Base-by-base conservation (phyloP, 2,329 filamentous ascomycete species). In the Ustilaginoidea virens region DNA sequence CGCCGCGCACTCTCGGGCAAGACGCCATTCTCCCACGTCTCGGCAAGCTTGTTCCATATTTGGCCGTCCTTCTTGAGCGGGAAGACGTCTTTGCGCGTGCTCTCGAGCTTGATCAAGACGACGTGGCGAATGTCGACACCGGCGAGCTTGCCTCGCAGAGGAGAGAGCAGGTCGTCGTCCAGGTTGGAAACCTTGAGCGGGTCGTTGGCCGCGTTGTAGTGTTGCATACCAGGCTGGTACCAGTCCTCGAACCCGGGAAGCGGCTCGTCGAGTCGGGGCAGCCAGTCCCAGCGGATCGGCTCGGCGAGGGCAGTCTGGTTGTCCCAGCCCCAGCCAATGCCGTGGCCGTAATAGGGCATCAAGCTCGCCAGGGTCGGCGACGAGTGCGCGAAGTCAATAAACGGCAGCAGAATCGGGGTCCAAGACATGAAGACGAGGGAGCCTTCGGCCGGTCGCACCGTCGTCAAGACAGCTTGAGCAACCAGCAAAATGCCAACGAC, bases 71-170 rank as follows among this genome's bases (percentile, higher is more conserved):
- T 53, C 19, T 58, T 57, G 23, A 61, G 39, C 0, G 58, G 58
- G 17, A 61, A 61, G 2, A 61, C 49, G 30, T 61, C 58, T 4
- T 52, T 52, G 16, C 58, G 50, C 0, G 56, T 59, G 26, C 57
- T 60, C 33, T 61, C 58, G 1, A 61, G 41, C 23, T 57, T 49
- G 3, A 61, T 32, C 20, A 60, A 35, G 6, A 61, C 38, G 3
- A 61, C 44, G 32, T 61, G 57, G 30, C 56, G 55, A 29, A 61
- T 52, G 5, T 50, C 46, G 7, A 57, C 42, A 2, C 45, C 42
- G 7, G 31, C 12, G 5, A 53, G 29, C 21, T 42, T 45, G 5
- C 31, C 38, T 2, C 37, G 39, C 7, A 53, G 38, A 2, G 38
- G 33, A 5, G 42, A 28, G 2, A 52, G 33, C 1, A 59, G 25